Conservation (phyloP, 371 early-diverging fungal genomes). For the Saksenaea oblongispora region DNA sequence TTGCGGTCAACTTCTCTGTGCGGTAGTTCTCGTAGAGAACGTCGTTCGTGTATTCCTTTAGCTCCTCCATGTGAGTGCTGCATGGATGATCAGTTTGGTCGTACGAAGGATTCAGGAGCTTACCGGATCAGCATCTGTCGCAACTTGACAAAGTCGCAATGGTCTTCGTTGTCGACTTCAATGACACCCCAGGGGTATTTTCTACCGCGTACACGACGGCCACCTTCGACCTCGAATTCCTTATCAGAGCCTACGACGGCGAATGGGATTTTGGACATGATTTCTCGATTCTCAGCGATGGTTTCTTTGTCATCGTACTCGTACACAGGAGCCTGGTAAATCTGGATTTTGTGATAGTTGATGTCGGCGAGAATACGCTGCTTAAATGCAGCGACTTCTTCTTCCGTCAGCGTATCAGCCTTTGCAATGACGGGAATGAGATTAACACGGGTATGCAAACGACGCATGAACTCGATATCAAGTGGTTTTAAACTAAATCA, state of each 20-base stretch:
- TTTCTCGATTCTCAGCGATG: conserved; percentile 90
- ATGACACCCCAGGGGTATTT: conserved; percentile 96
- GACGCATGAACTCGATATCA: conserved; percentile 96
- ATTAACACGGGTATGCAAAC: conserved; percentile 92
- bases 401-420: conserved; percentile 95
- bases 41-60: conserved; percentile 92
- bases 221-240: conserved; percentile 78
- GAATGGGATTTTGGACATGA: conserved; percentile 94
- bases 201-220: conserved; percentile 90
- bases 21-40: conserved; percentile 95
- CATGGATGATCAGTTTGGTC: background rate
- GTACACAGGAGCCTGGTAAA: conserved; percentile 89
- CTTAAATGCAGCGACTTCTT: conserved; percentile 93
- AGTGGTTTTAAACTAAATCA: conserved; percentile 74
- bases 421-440: conserved; percentile 98
- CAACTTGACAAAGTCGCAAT: conserved; percentile 94
- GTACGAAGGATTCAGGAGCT: background rate
- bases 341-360: conserved; percentile 87
- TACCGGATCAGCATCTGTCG: conserved; percentile 85
- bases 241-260: conserved; percentile 95
- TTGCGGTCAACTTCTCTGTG: conserved; percentile 81
- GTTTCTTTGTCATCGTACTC: conserved; percentile 95
- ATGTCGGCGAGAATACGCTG: conserved; percentile 91
- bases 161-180: conserved; percentile 90
- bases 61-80: conserved; percentile 89